These are phyloP conservation scores for Luzula sylvatica DNA, from an alignment of 176 grass and related monocot genomes.

Conservation along the genomic window DNA sequence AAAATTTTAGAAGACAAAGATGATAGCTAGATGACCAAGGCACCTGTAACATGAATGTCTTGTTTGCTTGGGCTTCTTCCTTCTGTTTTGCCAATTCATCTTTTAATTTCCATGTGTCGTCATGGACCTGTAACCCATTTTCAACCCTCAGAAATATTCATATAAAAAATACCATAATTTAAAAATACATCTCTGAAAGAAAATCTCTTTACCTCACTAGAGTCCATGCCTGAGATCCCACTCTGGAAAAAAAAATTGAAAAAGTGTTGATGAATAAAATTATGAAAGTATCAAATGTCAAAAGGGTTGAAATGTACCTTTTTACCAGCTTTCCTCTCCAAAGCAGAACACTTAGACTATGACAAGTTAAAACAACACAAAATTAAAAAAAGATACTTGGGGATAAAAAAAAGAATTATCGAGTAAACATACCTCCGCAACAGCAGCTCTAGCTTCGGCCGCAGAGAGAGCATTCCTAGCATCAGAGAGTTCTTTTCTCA, in stretches of 20 bases:
- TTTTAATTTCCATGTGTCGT: constrained; percentile 59
- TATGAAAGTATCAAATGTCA: background rate
- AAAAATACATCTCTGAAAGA: background rate
- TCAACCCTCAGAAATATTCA: too few relatives aligned
- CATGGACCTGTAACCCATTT: constrained; percentile 35
- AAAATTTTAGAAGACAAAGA: constrained; percentile 9
- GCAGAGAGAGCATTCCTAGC: constrained; percentile 60
- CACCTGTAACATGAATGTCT: constrained; percentile 96
- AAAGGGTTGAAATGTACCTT: constrained; percentile 43
- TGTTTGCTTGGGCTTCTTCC: constrained; percentile 86
- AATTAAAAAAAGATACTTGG: background rate
- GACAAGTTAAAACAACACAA: background rate
- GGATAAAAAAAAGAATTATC: background rate
- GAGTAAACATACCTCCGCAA: constrained; percentile 60
- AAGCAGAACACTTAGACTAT: constrained; percentile 63
- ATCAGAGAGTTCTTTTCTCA: constrained; percentile 78
- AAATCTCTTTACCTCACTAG: constrained; percentile 35
- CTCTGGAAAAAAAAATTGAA: constrained; percentile 3
- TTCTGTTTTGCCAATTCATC: constrained; percentile 81
- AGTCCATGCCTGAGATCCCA: constrained; percentile 18
- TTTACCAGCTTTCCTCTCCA: constrained; percentile 47
- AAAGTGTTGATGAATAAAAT: constrained; percentile 12
- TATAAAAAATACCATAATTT: too few relatives aligned
- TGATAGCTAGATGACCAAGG: background rate
- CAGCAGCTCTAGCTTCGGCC: constrained; percentile 69